phyloP scores from a whole-genome alignment of 2,329 filamentous ascomycete species.

The Chaetomiaceae sp. region DNA sequence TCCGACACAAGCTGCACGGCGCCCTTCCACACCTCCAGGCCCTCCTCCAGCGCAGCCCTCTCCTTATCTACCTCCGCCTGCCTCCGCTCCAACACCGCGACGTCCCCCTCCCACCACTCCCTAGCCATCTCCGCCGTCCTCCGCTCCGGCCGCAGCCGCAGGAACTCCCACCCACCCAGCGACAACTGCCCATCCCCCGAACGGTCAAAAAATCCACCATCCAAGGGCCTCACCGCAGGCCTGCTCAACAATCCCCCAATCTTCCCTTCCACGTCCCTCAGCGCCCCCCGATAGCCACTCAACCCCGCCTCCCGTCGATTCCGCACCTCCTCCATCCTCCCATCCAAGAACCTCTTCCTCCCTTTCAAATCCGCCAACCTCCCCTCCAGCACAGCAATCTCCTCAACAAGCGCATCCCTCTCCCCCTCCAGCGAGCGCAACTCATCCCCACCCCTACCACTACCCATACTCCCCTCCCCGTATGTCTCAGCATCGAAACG shows the following conservation, averaged over 20 bases:
- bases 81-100: constrained; percentile 47
- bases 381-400: constrained; percentile 61
- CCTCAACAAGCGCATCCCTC: constrained; percentile 45
- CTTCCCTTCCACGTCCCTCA: constrained; percentile 59
- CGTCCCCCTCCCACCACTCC: constrained; percentile 63
- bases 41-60: constrained; percentile 59
- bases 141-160: constrained; percentile 55
- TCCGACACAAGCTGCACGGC: constrained; percentile 52
- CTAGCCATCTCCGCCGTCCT: constrained; percentile 65
- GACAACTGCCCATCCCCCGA: constrained; percentile 22
- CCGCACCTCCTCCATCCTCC: constrained; percentile 54
- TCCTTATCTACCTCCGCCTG: constrained; percentile 55
- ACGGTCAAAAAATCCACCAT: constrained; percentile 37
- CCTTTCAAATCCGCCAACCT: constrained; percentile 55
- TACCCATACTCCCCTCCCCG: constrained; percentile 35
- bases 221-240: constrained; percentile 50
- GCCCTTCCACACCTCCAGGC: constrained; percentile 59
- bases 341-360: constrained; percentile 52
- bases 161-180: constrained; percentile 46
- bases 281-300: constrained; percentile 62
- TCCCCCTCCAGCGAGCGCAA: constrained; percentile 55
- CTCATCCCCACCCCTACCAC: constrained; percentile 53
- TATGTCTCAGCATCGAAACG: too few relatives aligned
- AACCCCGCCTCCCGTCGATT: constrained; percentile 65
- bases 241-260: constrained; percentile 52